Conservation (phyloP, 2,329 filamentous ascomycete genomes). For the Trichoderma citrinoviride region DNA sequence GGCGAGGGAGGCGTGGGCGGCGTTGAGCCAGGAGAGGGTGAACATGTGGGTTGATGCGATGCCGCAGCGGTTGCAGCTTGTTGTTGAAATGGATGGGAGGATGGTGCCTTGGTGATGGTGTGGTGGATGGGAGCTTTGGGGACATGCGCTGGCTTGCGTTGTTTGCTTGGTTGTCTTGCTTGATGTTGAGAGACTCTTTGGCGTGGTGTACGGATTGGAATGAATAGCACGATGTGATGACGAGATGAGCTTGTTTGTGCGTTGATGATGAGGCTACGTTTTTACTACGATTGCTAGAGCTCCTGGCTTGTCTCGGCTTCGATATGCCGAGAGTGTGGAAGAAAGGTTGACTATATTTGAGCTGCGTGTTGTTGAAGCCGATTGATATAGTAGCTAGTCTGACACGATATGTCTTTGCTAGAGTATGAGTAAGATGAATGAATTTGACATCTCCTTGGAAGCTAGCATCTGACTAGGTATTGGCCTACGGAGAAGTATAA, state of each 20-base stretch:
- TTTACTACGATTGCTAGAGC: too few species aligned
- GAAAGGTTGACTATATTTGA: too few species aligned
- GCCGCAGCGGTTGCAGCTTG: conserved; percentile 35
- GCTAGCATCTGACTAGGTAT: too few species aligned
- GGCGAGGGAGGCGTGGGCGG: conserved; percentile 33
- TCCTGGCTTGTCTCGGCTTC: too few species aligned
- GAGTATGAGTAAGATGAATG: too few species aligned
- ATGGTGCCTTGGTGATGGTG: conserved; percentile 35
- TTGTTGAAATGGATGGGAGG: conserved; percentile 34
- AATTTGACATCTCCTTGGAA: too few species aligned
- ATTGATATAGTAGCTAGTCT: too few species aligned
- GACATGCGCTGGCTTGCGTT: background rate
- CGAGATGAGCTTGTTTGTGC: background rate
- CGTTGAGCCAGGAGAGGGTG: conserved; percentile 33
- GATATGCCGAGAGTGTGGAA: too few species aligned
- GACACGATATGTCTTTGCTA: too few species aligned
- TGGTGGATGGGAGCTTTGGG: background rate
- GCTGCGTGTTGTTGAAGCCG: too few species aligned
- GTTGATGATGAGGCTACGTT: too few species aligned
- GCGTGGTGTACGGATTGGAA: background rate
- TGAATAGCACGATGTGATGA: background rate
- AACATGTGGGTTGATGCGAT: conserved; percentile 40
- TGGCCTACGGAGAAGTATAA: too few species aligned
- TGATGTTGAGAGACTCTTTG: background rate
- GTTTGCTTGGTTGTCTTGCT: background rate